A percentile compares a stretch with the other conserved stretches of the same genome.
These are phyloP conservation scores for Neophaeococcomyces mojaviensis DNA, from an alignment of 2,329 filamentous ascomycete species.

Conservation along the genomic window DNA sequence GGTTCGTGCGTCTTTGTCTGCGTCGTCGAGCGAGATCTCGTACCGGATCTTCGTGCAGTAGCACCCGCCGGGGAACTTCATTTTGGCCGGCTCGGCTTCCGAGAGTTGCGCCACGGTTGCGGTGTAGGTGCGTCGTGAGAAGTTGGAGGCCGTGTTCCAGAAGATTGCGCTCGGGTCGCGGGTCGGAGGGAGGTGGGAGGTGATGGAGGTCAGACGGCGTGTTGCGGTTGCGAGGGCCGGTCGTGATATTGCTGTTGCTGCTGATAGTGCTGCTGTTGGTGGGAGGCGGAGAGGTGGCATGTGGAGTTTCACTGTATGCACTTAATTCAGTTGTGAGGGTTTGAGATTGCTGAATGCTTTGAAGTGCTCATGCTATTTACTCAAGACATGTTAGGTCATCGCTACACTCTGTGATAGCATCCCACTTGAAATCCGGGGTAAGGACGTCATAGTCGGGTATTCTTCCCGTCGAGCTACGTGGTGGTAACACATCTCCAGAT, in stretches of 20 bases:
- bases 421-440: too few relatives aligned
- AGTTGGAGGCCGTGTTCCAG: background rate
- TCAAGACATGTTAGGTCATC: too few relatives aligned
- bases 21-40: conserved; percentile 36
- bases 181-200: too few relatives aligned
- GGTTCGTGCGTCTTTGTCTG: conserved; percentile 41
- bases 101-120: background rate
- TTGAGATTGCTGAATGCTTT: too few relatives aligned
- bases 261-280: too few relatives aligned
- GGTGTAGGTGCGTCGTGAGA: background rate
- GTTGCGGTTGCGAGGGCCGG: background rate
- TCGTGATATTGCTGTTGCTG: background rate
- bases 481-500: background rate
- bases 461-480: background rate
- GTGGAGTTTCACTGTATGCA: background rate
- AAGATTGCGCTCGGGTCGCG: too few relatives aligned
- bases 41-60: conserved; percentile 44
- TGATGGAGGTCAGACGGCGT: background rate
- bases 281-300: background rate
- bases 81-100: background rate
- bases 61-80: conserved; percentile 28
- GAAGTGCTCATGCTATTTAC: too few relatives aligned
- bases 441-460: background rate
- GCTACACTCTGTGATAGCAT: too few relatives aligned
- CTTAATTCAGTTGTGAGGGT: background rate